Base-by-base conservation (phyloP, 768 basidiomycete genomes). In the Phanerochaete sordida region DNA sequence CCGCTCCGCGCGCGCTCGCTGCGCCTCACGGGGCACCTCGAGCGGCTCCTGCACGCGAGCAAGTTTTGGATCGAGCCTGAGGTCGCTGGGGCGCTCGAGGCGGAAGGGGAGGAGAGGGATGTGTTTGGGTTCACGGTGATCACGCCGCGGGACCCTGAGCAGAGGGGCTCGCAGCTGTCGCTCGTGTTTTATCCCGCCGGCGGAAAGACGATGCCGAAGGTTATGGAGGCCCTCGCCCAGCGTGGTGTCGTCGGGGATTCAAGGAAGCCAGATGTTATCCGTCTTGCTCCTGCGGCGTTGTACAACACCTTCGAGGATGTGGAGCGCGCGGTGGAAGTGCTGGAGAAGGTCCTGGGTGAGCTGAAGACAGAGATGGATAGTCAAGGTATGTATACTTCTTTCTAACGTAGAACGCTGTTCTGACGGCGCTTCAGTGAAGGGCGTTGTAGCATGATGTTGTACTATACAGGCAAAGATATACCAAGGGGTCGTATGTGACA, bases 211-310 rank as follows among this genome's bases (percentile, higher is more conserved):
- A 98, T 98, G 95, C 79, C 80, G 59, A 78, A 75, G 58, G 80
- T 97, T 23, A 84, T 86, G 61, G 72, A 81, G 54, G 77, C 74
- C 43, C 72, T 98, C 67, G 75, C 79, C 23, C 78, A 79, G 61
- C 73, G 78, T 53, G 97, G 97, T 6, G 88, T 99, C 15, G 81
- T 97, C 54, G 95, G 93, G 11, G 97, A 99, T 73, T 92, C 96
- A 73, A 78, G 97, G 68, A 77, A 86, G 67, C 96, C 97, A 27
- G 90, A 93, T 69, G 93, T 98, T 53, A 95, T 99, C 66, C 83
- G 97, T 11, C 75, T 98, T 47, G 84, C 93, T 62, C 95, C 95
- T 49, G 80, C 81, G 16, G 90, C 95, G 33, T 75, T 98, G 70
- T 99, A 98, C 73, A 97, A 90, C 70, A 87, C 88, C 13, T 78